phyloP scores from a whole-genome alignment of 2,329 filamentous ascomycete genomes.

The Fusarium bulbicola region DNA sequence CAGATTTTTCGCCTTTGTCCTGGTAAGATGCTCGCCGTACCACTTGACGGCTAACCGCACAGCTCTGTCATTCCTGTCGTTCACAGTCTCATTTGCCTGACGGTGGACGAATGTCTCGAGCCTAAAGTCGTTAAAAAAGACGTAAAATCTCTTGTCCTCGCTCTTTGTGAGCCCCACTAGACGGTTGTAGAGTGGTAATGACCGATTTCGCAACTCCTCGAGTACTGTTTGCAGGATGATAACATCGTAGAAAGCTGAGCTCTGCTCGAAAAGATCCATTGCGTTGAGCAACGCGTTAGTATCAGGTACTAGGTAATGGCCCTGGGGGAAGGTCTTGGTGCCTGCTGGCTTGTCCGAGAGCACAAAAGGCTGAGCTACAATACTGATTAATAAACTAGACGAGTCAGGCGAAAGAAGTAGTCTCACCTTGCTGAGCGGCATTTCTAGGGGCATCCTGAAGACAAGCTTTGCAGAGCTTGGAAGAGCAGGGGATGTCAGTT shows the following conservation, averaged over 20 bases:
- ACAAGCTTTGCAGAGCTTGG: conserved; percentile 83
- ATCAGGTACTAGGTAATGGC: conserved; percentile 94
- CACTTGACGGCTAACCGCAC: conserved; percentile 87
- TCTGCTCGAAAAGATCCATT: conserved; percentile 97
- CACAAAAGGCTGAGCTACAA: conserved; percentile 78
- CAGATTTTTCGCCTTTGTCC: conserved; percentile 67
- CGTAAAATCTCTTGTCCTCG: conserved; percentile 96
- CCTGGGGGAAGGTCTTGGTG: conserved; percentile 82
- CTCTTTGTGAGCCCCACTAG: conserved; percentile 91
- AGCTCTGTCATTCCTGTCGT: conserved; percentile 94
- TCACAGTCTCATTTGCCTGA: conserved; percentile 83
- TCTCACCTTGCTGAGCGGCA: conserved; percentile 78
- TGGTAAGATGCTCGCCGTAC: conserved; percentile 84
- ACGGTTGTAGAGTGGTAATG: conserved; percentile 92
- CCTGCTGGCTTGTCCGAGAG: conserved; percentile 89
- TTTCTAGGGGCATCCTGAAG: conserved; percentile 78
- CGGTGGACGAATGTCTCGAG: conserved; percentile 87
- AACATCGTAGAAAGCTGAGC: conserved; percentile 94
- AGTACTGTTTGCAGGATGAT: conserved; percentile 95
- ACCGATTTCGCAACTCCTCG: conserved; percentile 94
- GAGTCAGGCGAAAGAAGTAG: background rate
- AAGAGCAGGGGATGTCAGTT: conserved; percentile 97
- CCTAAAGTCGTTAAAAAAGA: conserved; percentile 99
- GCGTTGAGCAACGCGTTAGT: conserved; percentile 95
- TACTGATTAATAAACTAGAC: conserved; percentile 9